Base-by-base conservation (phyloP, 176 grass and related monocot genomes). In the sorghum (Sorghum bicolor) region DNA sequence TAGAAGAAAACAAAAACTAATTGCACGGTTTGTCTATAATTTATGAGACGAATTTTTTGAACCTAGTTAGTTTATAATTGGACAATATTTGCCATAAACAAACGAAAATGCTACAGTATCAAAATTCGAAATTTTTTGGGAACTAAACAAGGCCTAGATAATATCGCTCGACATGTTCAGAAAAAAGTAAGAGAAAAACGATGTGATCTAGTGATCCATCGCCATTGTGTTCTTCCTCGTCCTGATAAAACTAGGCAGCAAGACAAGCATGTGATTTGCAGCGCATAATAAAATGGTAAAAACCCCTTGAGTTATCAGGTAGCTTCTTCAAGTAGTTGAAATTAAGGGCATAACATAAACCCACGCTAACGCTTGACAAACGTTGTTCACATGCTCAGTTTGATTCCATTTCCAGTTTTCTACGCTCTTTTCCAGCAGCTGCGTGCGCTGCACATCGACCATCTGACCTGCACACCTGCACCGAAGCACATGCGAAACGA, bases 211-310 rank as follows among this genome's bases (percentile, higher is more conserved):
- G 20, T 41, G 9, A 5, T 34, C 6, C 9, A 3, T 14, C 36
- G 2, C 67, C 79, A 53, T 84, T 10, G 26, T 74, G 75, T 45
- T 88, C 64, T 74, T 26, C 45, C 1, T 8, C 67, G 81, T 67
- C 58, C 26, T n/a, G n/a, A 26, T 13, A 32, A 41, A 55, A 33
- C 10, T 32, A 19, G 19, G 8, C 44, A 79, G 34, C 4, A 36
- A 0, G 44, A 43, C 48, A 41, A 10, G 25, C 66, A 88, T 25
- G 52, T 14, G 19, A 10, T 26, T 55, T 55, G 40, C 34, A 20
- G 32, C 19, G 2, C 19, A 55, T 55, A n/a, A 50, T 3, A 55
- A 57, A 55, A 55, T 55, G 1, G 15, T 3, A 13, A 75, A 65
- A 64, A 12, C 0, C 7, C 2, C 41, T 44, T 44, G 44, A 47